Conservation (phyloP, 2,329 filamentous ascomycete species). For the Calonectria ilicicola region DNA sequence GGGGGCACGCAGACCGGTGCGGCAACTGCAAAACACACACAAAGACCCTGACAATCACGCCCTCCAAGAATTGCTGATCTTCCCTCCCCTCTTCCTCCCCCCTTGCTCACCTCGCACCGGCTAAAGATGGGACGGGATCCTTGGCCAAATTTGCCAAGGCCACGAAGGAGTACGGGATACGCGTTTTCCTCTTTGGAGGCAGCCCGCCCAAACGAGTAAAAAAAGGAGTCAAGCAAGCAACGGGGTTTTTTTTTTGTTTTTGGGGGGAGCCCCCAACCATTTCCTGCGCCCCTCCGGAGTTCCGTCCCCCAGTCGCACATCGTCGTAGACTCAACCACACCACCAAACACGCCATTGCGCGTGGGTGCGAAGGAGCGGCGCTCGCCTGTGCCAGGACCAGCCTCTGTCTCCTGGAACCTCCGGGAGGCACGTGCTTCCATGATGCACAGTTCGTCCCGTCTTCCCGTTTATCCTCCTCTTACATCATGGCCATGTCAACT, state of each 20-base stretch:
- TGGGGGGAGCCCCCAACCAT: not conserved
- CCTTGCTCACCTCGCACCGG: not conserved
- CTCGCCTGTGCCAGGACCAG: not conserved
- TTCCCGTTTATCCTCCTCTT: not conserved
- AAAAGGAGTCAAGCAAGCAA: not conserved
- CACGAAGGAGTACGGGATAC: not conserved
- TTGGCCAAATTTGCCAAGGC: not conserved
- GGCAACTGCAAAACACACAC: not conserved
- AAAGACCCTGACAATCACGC: not conserved
- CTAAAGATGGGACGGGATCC: not conserved
- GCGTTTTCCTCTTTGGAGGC: not conserved
- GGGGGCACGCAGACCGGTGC: not conserved
- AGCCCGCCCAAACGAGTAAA: not conserved
- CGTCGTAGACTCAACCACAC: not conserved
- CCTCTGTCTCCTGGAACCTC: not conserved
- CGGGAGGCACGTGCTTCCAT: not conserved
- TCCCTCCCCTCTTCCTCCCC: not conserved
- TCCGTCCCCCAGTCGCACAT: not conserved
- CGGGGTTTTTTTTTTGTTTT: too few relatives aligned
- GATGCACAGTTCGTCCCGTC: slow-evolving; percentile 7
- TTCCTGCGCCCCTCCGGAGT: too few relatives aligned
- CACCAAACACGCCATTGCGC: not conserved
- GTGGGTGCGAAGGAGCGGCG: not conserved
- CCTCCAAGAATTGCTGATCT: not conserved
- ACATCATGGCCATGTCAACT: slow-evolving; percentile 1